phyloP scores from a whole-genome alignment of 2,329 filamentous ascomycete species.

The Claviceps capensis region DNA sequence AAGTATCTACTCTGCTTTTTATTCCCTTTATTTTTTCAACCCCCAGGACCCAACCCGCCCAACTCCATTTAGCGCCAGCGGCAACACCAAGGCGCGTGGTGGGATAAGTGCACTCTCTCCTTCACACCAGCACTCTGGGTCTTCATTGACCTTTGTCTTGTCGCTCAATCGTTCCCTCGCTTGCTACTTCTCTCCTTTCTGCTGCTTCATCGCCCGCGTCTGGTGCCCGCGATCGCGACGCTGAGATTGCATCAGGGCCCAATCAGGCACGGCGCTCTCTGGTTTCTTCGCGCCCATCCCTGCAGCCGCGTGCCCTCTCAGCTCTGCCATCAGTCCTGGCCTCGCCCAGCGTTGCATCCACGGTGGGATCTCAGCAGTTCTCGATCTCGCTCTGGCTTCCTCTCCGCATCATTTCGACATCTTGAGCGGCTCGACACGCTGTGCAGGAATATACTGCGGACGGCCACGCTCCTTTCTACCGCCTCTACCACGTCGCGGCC shows the following conservation, averaged over 20 bases:
- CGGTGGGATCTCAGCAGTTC: background rate
- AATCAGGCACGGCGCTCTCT: background rate
- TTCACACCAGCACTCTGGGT: background rate
- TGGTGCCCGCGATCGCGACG: background rate
- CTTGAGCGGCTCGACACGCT: background rate
- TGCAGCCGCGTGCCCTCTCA: background rate
- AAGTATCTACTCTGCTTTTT: background rate
- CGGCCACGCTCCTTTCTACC: background rate
- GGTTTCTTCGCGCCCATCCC: background rate
- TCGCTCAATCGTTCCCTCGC: background rate
- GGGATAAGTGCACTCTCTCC: background rate
- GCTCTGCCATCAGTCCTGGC: background rate
- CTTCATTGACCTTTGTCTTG: background rate
- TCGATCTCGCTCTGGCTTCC: background rate
- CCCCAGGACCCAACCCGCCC: background rate
- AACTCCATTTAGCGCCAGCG: background rate
- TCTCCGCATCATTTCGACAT: background rate
- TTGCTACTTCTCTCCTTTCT: background rate
- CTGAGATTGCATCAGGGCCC: slow-evolving; percentile 2
- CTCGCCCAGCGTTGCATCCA: background rate
- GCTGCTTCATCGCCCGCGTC: background rate
- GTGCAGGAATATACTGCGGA: slow-evolving; percentile 1
- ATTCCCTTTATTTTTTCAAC: background rate
- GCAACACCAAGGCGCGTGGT: background rate
- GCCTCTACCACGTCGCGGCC: background rate